These are phyloP conservation scores for Emmonsiellopsis sp. DNA, from an alignment of 2,329 filamentous ascomycete genomes.

Conservation along the genomic window DNA sequence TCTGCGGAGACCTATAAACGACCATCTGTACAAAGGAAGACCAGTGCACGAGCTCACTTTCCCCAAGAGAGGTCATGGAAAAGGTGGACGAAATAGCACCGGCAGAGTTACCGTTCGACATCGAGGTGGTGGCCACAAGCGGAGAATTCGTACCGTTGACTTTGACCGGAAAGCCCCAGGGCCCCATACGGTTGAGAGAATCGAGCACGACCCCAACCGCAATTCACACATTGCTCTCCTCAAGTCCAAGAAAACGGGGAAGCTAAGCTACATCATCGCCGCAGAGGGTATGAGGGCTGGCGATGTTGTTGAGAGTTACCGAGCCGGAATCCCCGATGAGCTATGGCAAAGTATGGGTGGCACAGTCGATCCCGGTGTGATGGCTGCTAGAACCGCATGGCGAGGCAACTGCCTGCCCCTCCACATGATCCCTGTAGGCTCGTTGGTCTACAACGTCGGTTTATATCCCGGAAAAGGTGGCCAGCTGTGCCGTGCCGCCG, in stretches of 20 bases:
- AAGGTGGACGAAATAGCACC: slow-evolving; percentile 84
- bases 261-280: slow-evolving; percentile 87
- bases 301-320: slow-evolving; percentile 86
- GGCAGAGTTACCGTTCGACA: slow-evolving; percentile 84
- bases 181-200: slow-evolving; percentile 79
- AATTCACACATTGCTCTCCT: slow-evolving; percentile 88
- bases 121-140: slow-evolving; percentile 82
- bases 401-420: slow-evolving; percentile 90
- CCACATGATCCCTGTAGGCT: slow-evolving; percentile 94
- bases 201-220: slow-evolving; percentile 91
- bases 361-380: slow-evolving; percentile 83
- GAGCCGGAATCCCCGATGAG: slow-evolving; percentile 76
- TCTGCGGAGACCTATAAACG: slow-evolving; percentile 84
- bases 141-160: slow-evolving; percentile 85
- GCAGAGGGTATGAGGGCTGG: slow-evolving; percentile 88
- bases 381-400: slow-evolving; percentile 89
- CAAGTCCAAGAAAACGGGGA: slow-evolving; percentile 62
- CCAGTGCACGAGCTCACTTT: slow-evolving; percentile 76
- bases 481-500: slow-evolving; percentile 90
- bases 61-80: slow-evolving; percentile 83
- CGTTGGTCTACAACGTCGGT: slow-evolving; percentile 82
- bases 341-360: slow-evolving; percentile 89
- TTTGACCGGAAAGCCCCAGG: slow-evolving; percentile 72
- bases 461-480: slow-evolving; percentile 62
- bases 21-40: slow-evolving; percentile 92